Conservation (phyloP, 2,329 filamentous ascomycete genomes). For the Ophiostoma populinum region DNA sequence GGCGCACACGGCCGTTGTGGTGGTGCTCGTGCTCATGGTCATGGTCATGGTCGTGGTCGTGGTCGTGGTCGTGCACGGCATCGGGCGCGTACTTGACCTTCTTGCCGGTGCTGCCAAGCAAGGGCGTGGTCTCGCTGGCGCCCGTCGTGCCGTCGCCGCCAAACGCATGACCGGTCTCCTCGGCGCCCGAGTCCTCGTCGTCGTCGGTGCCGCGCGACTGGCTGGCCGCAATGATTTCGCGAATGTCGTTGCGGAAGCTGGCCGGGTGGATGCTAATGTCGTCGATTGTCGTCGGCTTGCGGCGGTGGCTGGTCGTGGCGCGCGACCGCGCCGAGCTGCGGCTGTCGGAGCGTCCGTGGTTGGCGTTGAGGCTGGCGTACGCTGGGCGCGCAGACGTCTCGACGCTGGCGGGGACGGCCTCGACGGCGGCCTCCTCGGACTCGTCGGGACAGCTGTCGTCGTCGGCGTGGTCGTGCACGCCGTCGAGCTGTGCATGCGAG, state of each 20-base stretch:
- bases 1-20: constrained; percentile 17
- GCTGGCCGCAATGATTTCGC: constrained; percentile 62
- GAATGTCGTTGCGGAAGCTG: constrained; percentile 75
- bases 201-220: constrained; percentile 39
- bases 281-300: constrained; percentile 44
- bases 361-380: constrained; percentile 17
- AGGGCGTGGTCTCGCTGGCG: constrained; percentile 22
- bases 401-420: constrained; percentile 16
- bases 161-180: constrained; percentile 10
- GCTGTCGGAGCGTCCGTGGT: constrained; percentile 11
- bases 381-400: constrained; percentile 21
- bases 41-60: constrained; percentile 16
- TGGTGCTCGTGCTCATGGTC: constrained; percentile 12
- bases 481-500: too few relatives aligned
- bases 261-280: constrained; percentile 77
- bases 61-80: constrained; percentile 11
- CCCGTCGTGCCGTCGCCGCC: constrained; percentile 12
- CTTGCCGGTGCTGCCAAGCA: constrained; percentile 15
- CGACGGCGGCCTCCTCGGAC: constrained; percentile 26
- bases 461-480: constrained; percentile 6
- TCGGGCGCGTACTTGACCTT: constrained; percentile 5
- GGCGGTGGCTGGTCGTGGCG: constrained; percentile 27
- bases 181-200: constrained; percentile 22
- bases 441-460: constrained; percentile 27
- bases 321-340: constrained; percentile 16